phyloP scores from a whole-genome alignment of 148 eudicot species.

The Bassia scoparia region DNA sequence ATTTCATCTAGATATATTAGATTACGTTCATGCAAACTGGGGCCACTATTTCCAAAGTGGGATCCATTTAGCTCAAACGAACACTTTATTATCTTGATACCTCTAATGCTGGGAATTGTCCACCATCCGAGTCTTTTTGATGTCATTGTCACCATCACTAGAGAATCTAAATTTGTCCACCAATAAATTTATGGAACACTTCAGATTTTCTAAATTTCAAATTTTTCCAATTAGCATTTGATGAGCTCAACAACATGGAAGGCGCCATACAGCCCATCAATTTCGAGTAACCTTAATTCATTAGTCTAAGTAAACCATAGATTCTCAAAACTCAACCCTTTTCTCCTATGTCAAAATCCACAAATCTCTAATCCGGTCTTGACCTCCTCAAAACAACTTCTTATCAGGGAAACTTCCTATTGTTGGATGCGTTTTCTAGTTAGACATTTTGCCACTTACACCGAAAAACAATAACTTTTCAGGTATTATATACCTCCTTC shows the following conservation, averaged over 20 bases:
- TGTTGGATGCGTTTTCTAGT: slow-evolving; percentile 3
- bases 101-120: not conserved
- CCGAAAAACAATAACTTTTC: slow-evolving; percentile 6
- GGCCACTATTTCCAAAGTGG: slow-evolving; percentile 14
- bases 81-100: not conserved
- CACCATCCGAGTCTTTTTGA: slow-evolving; percentile 3
- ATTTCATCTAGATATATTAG: not conserved
- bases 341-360: not conserved
- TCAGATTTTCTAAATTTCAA: not conserved
- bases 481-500: slow-evolving; percentile 16
- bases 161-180: not conserved
- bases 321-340: no score
- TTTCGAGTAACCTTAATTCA: no score
- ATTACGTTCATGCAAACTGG: slow-evolving; percentile 1
- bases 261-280: no score
- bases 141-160: not conserved
- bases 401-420: no score
- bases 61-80: not conserved
- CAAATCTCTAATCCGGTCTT: no score
- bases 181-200: slow-evolving; percentile 3
- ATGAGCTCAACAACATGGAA: no score
- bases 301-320: no score
- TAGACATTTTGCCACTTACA: not conserved
- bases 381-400: slow-evolving; percentile 9
- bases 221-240: no score